A percentile compares a stretch with the other conserved stretches of the same genome.
Evolutionary conservation across 768 basidiomycete species (phyloP).

Genomic region (Boletus vinaceobasis): DNA sequence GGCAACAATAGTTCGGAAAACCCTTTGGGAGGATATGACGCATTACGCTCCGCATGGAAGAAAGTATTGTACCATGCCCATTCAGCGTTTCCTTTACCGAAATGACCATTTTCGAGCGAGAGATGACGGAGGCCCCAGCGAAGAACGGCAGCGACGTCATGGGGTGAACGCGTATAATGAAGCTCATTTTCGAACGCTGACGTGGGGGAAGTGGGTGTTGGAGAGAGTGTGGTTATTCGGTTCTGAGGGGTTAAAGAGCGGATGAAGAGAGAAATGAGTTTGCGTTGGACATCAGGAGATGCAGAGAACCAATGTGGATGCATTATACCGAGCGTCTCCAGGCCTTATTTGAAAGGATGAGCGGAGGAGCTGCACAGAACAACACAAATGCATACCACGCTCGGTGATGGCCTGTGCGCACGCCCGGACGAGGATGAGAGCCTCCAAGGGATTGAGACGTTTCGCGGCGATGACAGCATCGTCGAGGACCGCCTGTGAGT

Average conservation of each 20-base stretch:
- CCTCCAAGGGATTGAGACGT: slow-evolving; percentile 58
- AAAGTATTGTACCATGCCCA: slow-evolving; percentile 70
- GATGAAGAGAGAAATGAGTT: slow-evolving; percentile 67
- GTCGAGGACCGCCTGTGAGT: slow-evolving; percentile 43
- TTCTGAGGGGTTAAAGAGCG: slow-evolving; percentile 53
- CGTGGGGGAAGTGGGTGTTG: slow-evolving; percentile 43
- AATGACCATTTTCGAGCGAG: slow-evolving; percentile 53
- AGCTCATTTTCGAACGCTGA: slow-evolving; percentile 65
- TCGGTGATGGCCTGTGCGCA: slow-evolving; percentile 66
- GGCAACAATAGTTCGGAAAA: slow-evolving; percentile 63
- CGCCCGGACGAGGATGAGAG: slow-evolving; percentile 59
- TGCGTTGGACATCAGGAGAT: slow-evolving; percentile 63
- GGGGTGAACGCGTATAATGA: slow-evolving; percentile 59
- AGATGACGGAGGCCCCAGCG: slow-evolving; percentile 81
- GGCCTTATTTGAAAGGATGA: slow-evolving; percentile 41
- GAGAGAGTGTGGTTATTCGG: slow-evolving; percentile 48
- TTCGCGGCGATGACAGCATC: slow-evolving; percentile 56
- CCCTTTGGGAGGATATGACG: slow-evolving; percentile 58
- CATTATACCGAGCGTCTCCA: slow-evolving; percentile 81
- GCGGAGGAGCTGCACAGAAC: slow-evolving; percentile 3
- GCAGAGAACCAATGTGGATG: slow-evolving; percentile 82
- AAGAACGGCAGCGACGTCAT: slow-evolving; percentile 76
- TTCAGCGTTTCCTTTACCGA: slow-evolving; percentile 54
- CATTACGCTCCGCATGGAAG: slow-evolving; percentile 52
- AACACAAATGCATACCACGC: slow-evolving; percentile 46